Evolutionary conservation across 805 yeast species (phyloP), one percentile per base, ranked within the genome.

Genomic region (Candida quercuum): DNA sequence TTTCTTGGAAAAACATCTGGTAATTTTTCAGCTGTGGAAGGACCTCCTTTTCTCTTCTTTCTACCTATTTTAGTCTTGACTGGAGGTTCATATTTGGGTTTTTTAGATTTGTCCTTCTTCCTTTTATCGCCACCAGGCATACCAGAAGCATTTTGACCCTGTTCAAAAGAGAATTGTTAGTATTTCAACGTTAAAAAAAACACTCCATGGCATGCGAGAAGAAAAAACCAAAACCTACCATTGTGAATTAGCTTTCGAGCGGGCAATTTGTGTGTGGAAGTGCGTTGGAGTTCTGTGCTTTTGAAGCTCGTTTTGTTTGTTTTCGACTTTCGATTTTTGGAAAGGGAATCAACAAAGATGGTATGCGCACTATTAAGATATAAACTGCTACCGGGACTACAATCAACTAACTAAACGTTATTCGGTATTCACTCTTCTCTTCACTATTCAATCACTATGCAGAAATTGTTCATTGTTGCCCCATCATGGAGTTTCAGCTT

Each of bases 81-180:
- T 13, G 99, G 99, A 25, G 99, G 98, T 64, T 93, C 99, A 63
- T 91, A 93, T 70, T 89, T 91, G 56, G 97, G 98, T 65, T 91
- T 89, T 54, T 85, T 86, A 48, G 81, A 78, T 66, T 81, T 81
- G 46, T 74, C 78, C 51, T 76, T 79, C 60, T 77, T 77, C 62
- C 69, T 70, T 59, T 69, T 42, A 36, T 51, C 52, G 56, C 72
- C 74, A 46, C 76, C 77, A 33, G 54, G 48, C 48, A 72, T 63
- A 42, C 74, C 75, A 19, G 77, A 70, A 38, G 78, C 71, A 37
- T 69, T 71, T 67, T 74, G 78, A 52, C 80, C 79, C 79, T 59
- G 23, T 13, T 9, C 10, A 20, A 32, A 26, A 21, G 5, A 26
- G 11, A 32, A 20, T 2, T 9, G 37, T 20, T 27, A 25, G 28